Evolutionary conservation across 1,284 basidiomycete species (phyloP).

Genomic region (Porodaedalea pini): DNA sequence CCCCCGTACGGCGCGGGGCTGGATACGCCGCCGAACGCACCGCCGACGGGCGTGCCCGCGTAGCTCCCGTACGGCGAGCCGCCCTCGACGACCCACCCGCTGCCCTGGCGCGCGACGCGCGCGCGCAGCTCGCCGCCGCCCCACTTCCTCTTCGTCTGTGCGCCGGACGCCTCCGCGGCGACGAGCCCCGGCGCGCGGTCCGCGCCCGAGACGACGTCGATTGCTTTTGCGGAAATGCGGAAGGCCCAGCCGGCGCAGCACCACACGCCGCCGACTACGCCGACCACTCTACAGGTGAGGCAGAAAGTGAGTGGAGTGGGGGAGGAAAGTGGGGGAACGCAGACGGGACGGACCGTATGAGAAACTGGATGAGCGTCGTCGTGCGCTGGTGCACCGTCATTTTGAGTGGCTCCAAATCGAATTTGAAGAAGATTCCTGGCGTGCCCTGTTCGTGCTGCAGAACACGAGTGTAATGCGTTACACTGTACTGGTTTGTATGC

Average conservation of each 20-base stretch:
- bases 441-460: conserved; percentile 77
- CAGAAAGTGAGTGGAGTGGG: neutral
- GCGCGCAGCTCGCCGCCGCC: conserved; percentile 43
- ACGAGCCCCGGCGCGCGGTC: conserved; percentile 56
- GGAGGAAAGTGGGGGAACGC: conserved; percentile 25
- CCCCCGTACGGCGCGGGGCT: neutral
- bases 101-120: conserved; percentile 41
- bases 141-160: conserved; percentile 43
- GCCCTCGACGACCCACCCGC: conserved; percentile 44
- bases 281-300: conserved; percentile 48
- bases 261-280: conserved; percentile 80
- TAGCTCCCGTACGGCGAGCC: conserved; percentile 32
- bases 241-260: conserved; percentile 78
- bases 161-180: conserved; percentile 55
- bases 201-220: conserved; percentile 63
- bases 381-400: conserved; percentile 87
- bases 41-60: conserved; percentile 12
- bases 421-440: conserved; percentile 96
- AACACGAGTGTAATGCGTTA: conserved; percentile 85
- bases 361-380: conserved; percentile 73
- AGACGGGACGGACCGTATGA: conserved; percentile 61
- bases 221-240: conserved; percentile 60
- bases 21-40: neutral
- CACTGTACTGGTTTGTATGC: conserved; percentile 92
- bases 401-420: conserved; percentile 88